Evolutionary conservation across 2,329 filamentous ascomycete species (phyloP).

Genomic region (Tympanopsis confertula): DNA sequence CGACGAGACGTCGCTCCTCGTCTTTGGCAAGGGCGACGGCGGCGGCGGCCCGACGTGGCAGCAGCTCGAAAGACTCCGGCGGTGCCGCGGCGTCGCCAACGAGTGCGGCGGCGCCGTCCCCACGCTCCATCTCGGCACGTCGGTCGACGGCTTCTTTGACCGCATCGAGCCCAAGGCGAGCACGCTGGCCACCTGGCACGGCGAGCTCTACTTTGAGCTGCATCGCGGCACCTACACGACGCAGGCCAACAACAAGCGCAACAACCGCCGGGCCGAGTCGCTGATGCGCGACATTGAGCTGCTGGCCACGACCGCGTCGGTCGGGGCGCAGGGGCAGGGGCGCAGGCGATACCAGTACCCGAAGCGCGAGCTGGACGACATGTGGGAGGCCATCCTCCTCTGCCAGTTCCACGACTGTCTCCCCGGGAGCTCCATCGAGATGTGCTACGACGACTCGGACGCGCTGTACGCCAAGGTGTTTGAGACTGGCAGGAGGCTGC

Average conservation of each 20-base stretch:
- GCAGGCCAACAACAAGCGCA: constrained; percentile 57
- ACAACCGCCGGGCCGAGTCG: constrained; percentile 52
- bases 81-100: constrained; percentile 53
- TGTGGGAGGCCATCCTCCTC: constrained; percentile 56
- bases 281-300: constrained; percentile 55
- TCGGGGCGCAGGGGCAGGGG: constrained; percentile 33
- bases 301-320: constrained; percentile 47
- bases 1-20: constrained; percentile 49
- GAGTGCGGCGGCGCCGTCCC: constrained; percentile 43
- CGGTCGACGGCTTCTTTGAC: constrained; percentile 57
- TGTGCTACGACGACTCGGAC: constrained; percentile 60
- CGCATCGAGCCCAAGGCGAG: constrained; percentile 46
- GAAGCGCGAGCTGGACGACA: constrained; percentile 52
- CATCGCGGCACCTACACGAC: constrained; percentile 61
- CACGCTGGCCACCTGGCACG: constrained; percentile 56
- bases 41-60: constrained; percentile 56
- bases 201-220: constrained; percentile 59
- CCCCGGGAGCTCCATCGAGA: constrained; percentile 55
- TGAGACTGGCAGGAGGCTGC: constrained; percentile 37
- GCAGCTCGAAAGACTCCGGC: constrained; percentile 55
- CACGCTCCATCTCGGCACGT: constrained; percentile 49
- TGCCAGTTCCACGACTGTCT: constrained; percentile 63
- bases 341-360: constrained; percentile 61
- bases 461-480: constrained; percentile 49
- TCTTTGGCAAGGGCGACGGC: constrained; percentile 59